phyloP scores from a whole-genome alignment of 257 asterid species.

The Solanum arcanum region DNA sequence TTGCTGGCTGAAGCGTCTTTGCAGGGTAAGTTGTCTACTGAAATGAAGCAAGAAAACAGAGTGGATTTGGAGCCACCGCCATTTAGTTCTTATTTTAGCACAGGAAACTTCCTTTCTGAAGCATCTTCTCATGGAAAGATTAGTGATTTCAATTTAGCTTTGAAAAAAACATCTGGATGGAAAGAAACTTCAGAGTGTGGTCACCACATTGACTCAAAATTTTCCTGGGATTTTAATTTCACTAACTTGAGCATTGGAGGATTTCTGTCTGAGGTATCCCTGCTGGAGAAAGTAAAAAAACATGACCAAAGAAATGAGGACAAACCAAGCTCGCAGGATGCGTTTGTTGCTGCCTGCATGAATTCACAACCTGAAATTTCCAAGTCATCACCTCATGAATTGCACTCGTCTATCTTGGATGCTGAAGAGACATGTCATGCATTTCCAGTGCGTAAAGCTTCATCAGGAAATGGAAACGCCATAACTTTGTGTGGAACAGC shows the following conservation, averaged over 20 bases:
- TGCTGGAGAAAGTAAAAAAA: constrained; percentile 28
- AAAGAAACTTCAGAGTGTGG: constrained; percentile 6
- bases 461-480: constrained; percentile 19
- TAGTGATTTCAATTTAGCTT: constrained; percentile 7
- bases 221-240: constrained; percentile 52
- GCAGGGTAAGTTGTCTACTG: constrained; percentile 45
- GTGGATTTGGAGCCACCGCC: constrained; percentile 22
- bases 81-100: constrained; percentile 33
- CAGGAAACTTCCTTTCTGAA: constrained; percentile 48
- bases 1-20: constrained; percentile 66
- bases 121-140: constrained; percentile 22
- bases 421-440: constrained; percentile 98
- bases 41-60: background rate
- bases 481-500: constrained; percentile 9
- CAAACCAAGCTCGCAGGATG: constrained; percentile 32
- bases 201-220: constrained; percentile 10
- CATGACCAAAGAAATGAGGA: constrained; percentile 22
- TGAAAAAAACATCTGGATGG: constrained; percentile 10
- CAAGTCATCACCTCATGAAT: constrained; percentile 25
- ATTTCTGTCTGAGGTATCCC: constrained; percentile 57
- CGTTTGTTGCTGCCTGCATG: constrained; percentile 24
- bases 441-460: constrained; percentile 39
- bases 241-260: constrained; percentile 81
- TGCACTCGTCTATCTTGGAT: constrained; percentile 57
- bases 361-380: constrained; percentile 18